Base-by-base conservation (phyloP, 2,329 filamentous ascomycete genomes). In the Colletotrichum sp. region DNA sequence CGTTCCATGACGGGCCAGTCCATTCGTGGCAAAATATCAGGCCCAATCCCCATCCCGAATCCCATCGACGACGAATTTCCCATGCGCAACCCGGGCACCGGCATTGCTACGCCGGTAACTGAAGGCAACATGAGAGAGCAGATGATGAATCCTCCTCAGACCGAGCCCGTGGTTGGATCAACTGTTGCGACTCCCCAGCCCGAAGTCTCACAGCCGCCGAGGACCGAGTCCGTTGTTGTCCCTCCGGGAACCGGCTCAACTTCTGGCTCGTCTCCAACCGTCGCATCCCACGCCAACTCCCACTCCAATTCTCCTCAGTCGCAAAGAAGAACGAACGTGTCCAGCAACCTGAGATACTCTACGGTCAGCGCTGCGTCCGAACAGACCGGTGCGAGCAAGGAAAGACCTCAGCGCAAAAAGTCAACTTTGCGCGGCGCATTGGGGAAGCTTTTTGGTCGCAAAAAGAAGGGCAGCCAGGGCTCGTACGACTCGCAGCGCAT, bases 11-110 rank as follows among this genome's bases (percentile, higher is more conserved):
- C 85, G 52, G 83, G 83, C 72, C 71, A 86, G 78, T 88, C 89
- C 39, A 89, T 93, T 76, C 89, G 91, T 52, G 91, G 91, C 76
- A 90, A 88, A 78, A 93, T 93, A 77, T 93, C 91, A 34, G 88
- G 87, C 8, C 92, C 92, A 16, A 93, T 93, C 64, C 91, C 91
- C 3, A 89, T 93, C 26, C 82, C 85, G 21, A 84, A 82, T 72
- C 80, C 85, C 9, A 78, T 86, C 55, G 89, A 90, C 74, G 89
- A 91, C 76, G 90, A 91, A 74, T 90, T 91, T 78, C 87, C 89
- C 13, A 89, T 90, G 64, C 85, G 88, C 67, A 86, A 86, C 34
- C 86, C 87, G 13, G 84, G 85, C 15, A 79, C 82, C 26, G 83
- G 81, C 32, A 83, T 85, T 52, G 84, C 83, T 12, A 82, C 81